Evolutionary conservation across 495 filamentous ascomycete genomes (phyloP).

Genomic region (Podospora didyma): DNA sequence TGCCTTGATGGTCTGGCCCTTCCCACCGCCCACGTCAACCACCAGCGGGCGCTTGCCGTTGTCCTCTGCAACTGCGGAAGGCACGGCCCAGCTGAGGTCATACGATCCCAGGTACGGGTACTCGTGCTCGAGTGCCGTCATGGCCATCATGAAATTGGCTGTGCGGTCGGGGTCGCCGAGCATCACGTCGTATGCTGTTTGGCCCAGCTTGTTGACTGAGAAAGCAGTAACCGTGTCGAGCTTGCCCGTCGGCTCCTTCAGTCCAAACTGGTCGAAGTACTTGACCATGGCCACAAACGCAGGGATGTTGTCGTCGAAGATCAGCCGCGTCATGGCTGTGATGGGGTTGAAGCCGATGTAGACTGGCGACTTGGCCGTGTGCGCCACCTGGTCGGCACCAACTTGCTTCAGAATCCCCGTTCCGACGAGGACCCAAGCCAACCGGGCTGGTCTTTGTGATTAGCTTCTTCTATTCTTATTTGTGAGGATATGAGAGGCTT

Average conservation of each 20-base stretch:
- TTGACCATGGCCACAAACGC: constrained; percentile 11
- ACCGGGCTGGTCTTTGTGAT: constrained; percentile 4
- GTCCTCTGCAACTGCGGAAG: neutral
- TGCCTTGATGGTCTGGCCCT: constrained; percentile 29
- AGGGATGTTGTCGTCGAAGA: constrained; percentile 3
- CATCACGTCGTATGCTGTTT: constrained; percentile 23
- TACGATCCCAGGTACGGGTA: constrained; percentile 24
- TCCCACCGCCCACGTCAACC: constrained; percentile 36
- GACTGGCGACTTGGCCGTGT: constrained; percentile 16
- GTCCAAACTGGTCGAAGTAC: constrained; percentile 27
- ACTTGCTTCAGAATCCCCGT: constrained; percentile 13
- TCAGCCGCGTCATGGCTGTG: constrained; percentile 4
- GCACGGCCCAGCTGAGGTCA: constrained; percentile 25
- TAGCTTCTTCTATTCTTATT: neutral
- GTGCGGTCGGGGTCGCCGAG: constrained; percentile 8
- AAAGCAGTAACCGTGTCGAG: constrained; percentile 18
- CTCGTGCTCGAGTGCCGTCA: constrained; percentile 9
- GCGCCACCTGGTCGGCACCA: constrained; percentile 13
- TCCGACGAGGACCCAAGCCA: constrained; percentile 13
- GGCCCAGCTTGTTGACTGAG: constrained; percentile 12
- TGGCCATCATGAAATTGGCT: constrained; percentile 17
- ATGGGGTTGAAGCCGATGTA: constrained; percentile 6
- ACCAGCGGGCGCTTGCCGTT: constrained; percentile 15
- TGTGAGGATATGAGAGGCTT: neutral
- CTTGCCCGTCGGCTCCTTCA: constrained; percentile 14